Evolutionary conservation across 768 basidiomycete genomes (phyloP).

Genomic region (Collybiopsis luxurians): DNA sequence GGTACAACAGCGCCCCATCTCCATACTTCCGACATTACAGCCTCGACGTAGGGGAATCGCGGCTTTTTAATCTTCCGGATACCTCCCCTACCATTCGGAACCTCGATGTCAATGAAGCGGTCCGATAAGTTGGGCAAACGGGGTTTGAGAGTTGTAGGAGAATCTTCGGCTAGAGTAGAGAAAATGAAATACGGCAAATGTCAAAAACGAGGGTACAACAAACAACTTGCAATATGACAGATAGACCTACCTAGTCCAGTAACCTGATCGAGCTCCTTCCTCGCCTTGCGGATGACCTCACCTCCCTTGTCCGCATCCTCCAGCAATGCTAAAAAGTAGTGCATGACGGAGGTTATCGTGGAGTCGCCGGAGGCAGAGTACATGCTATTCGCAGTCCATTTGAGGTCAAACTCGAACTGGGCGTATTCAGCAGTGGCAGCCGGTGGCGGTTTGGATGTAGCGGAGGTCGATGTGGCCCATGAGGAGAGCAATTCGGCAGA

Average conservation of each 20-base stretch:
- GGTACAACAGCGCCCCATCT: slow-evolving; percentile 61
- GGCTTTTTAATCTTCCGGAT: slow-evolving; percentile 1
- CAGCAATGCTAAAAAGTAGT: slow-evolving; percentile 70
- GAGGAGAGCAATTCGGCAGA: slow-evolving; percentile 17
- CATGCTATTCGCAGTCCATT: slow-evolving; percentile 67
- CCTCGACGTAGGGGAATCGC: slow-evolving; percentile 33
- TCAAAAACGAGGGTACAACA: slow-evolving; percentile 63
- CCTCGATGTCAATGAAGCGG: slow-evolving; percentile 11
- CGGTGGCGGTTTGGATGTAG: slow-evolving; percentile 54
- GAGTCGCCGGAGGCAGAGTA: slow-evolving; percentile 15
- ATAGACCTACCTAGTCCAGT: slow-evolving; percentile 31
- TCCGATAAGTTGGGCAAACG: neutral
- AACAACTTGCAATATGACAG: slow-evolving; percentile 5
- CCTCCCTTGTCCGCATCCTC: slow-evolving; percentile 41
- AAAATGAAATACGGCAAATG: slow-evolving; percentile 48
- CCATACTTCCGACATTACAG: slow-evolving; percentile 51
- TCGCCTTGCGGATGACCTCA: slow-evolving; percentile 48
- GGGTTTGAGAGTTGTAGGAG: neutral
- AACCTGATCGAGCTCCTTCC: slow-evolving; percentile 63
- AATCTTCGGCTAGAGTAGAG: slow-evolving; percentile 46
- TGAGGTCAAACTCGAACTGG: slow-evolving; percentile 63
- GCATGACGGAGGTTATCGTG: slow-evolving; percentile 54
- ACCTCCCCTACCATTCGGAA: slow-evolving; percentile 1
- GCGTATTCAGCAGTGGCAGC: slow-evolving; percentile 31
- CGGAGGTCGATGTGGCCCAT: slow-evolving; percentile 31